phyloP scores from a whole-genome alignment of 2,329 filamentous ascomycete genomes.

The Phaeosphaeria sp. region DNA sequence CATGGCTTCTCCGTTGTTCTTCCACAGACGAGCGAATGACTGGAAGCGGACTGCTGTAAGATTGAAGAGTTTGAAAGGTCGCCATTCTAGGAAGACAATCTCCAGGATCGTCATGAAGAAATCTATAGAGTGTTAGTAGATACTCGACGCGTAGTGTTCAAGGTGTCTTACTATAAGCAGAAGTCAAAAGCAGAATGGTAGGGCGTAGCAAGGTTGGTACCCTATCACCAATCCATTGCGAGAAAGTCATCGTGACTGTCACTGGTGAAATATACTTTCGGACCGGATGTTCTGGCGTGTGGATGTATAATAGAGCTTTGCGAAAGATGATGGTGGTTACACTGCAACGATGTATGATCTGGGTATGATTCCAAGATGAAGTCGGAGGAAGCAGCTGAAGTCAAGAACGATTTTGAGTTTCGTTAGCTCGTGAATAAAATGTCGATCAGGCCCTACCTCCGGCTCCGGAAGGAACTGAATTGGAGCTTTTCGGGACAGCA shows the following conservation, averaged over 20 bases:
- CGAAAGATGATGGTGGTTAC: neutral
- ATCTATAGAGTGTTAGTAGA: slow-evolving; percentile 24
- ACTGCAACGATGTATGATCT: neutral
- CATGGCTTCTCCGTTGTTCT: slow-evolving; percentile 43
- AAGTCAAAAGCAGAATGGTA: slow-evolving; percentile 30
- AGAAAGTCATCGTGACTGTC: slow-evolving; percentile 13
- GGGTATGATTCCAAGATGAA: neutral
- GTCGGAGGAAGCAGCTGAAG: neutral
- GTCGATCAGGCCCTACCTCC: neutral
- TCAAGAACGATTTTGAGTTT: neutral
- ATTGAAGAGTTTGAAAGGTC: slow-evolving; percentile 36
- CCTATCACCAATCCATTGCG: slow-evolving; percentile 23
- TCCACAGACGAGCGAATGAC: slow-evolving; percentile 47
- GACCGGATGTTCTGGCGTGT: neutral
- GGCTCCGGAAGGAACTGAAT: neutral
- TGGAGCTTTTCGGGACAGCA: neutral
- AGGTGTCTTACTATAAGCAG: slow-evolving; percentile 33
- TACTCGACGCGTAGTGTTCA: neutral
- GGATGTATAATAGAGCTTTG: neutral
- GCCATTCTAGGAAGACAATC: slow-evolving; percentile 34
- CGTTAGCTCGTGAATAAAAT: neutral
- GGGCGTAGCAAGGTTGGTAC: slow-evolving; percentile 39
- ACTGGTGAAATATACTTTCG: neutral
- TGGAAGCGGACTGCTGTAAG: slow-evolving; percentile 38
- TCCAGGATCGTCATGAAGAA: slow-evolving; percentile 45